Conservation (phyloP, 805 yeast species). For the Pichia phayaonensis region DNA sequence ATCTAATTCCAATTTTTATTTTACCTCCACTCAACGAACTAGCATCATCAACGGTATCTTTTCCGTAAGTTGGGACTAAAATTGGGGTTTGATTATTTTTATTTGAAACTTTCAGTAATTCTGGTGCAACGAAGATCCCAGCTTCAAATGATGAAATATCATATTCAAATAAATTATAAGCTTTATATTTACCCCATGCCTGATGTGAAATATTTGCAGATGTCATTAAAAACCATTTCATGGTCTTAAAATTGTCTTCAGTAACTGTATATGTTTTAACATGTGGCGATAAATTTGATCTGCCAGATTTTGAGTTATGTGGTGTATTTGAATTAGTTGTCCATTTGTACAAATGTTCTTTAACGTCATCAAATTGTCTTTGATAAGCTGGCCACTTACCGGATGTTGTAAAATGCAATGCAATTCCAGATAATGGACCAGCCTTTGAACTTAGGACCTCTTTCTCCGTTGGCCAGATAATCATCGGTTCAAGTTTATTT, state of each 20-base stretch:
- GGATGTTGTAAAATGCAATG: conserved; percentile 18
- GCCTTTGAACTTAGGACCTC: conserved; percentile 19
- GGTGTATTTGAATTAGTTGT: conserved; percentile 14
- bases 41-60: conserved; percentile 22
- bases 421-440: conserved; percentile 23
- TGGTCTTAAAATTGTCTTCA: conserved; percentile 38
- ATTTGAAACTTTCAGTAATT: conserved; percentile 13
- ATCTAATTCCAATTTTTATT: conserved; percentile 31
- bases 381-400: conserved; percentile 18
- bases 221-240: conserved; percentile 67
- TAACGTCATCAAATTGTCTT: conserved; percentile 36
- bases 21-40: background rate
- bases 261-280: conserved; percentile 59
- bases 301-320: conserved; percentile 18
- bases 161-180: conserved; percentile 21
- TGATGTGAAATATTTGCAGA: conserved; percentile 68
- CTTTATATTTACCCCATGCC: conserved; percentile 64
- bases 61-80: conserved; percentile 39
- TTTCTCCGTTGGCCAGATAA: conserved; percentile 29
- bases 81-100: conserved; percentile 2
- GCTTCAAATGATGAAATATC: conserved; percentile 42
- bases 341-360: conserved; percentile 42
- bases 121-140: conserved; percentile 41
- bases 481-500: conserved; percentile 19
- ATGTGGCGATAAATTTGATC: conserved; percentile 37